Base-by-base conservation (phyloP, 2,329 filamentous ascomycete genomes). In the Thermoascus crustaceus region DNA sequence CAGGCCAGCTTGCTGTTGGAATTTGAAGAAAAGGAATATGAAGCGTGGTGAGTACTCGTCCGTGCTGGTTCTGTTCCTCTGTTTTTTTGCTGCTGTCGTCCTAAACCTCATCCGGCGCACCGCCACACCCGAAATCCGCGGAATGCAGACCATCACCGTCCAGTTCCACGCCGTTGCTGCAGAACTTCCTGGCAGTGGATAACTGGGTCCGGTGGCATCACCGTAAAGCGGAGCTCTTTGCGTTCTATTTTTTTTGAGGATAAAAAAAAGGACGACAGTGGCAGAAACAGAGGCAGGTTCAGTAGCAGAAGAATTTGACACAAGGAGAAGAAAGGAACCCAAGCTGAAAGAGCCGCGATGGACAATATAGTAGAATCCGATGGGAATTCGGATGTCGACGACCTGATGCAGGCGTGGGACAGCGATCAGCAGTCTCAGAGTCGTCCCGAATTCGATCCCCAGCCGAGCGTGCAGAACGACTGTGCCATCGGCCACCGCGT, bases 401-500 rank as follows among this genome's bases (percentile, higher is more conserved):
- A 58, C 30, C 56, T 54, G 39, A 48, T 46, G 26, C 58, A 54
- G 35, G 42, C 43, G 8, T 60, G 54, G 50, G 53, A 51, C 34
- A 56, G 48, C 13, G 55, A 59, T 34, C 45, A 46, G 35, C 50
- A 36, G 17, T 44, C 47, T n/a, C 40, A 40, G 11, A 43, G 41
- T 18, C 14, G 18, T 17, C 32, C 42, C 23, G 41, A 49, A 23
- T 49, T 50, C 36, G 46, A 44, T 5, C 16, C 39, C 21, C 43
- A 46, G 26, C 29, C 44, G 2, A 30, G 47, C 24, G 42, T 55
- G 4, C 44, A 43, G 9, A 47, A 50, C 22, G 55, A 60, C 38
- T 62, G 58, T 43, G 59, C 57, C 13, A 58, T 66, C 36, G 61
- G 61, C 25, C 62, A 66, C 39, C 61, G 62, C 20, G 57, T 66